phyloP scores from a whole-genome alignment of 352 stramenopile species.

The Phytopythium boreale region DNA sequence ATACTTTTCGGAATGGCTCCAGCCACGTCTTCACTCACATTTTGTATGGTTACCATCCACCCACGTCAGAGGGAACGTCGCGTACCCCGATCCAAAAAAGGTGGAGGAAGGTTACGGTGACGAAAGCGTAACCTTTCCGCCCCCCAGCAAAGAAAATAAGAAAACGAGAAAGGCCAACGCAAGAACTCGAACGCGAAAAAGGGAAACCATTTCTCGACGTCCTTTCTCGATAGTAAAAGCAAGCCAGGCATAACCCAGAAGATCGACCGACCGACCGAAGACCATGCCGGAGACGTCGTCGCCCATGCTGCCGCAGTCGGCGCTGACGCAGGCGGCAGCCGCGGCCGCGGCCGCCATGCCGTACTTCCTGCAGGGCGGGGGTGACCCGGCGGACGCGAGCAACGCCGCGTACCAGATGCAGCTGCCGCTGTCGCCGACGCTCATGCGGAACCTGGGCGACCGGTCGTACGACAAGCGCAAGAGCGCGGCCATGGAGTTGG shows the following conservation, averaged over 20 bases:
- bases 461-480: slow-evolving; percentile 99
- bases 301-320: slow-evolving; percentile 59
- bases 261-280: not conserved
- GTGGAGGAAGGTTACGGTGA: not conserved
- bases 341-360: slow-evolving; percentile 43
- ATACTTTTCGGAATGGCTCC: not conserved
- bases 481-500: slow-evolving; percentile 97
- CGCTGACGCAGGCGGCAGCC: slow-evolving; percentile 38
- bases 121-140: not conserved
- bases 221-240: not conserved
- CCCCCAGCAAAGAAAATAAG: not conserved
- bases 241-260: not conserved
- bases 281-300: slow-evolving; percentile 31
- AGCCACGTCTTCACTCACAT: not conserved
- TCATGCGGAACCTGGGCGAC: slow-evolving; percentile 94
- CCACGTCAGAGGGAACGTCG: not conserved
- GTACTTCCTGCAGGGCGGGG: slow-evolving; percentile 26
- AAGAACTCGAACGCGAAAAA: not conserved
- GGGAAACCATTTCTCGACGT: not conserved
- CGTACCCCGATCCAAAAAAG: not conserved
- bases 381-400: slow-evolving; percentile 22
- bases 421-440: slow-evolving; percentile 68
- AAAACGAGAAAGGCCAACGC: not conserved
- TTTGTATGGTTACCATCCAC: not conserved
- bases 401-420: slow-evolving; percentile 38